Evolutionary conservation across 2,329 filamentous ascomycete genomes (phyloP), one percentile per base, ranked within the genome.

Genomic region (Ophiognomonia clavigignenti-juglandacearum): DNA sequence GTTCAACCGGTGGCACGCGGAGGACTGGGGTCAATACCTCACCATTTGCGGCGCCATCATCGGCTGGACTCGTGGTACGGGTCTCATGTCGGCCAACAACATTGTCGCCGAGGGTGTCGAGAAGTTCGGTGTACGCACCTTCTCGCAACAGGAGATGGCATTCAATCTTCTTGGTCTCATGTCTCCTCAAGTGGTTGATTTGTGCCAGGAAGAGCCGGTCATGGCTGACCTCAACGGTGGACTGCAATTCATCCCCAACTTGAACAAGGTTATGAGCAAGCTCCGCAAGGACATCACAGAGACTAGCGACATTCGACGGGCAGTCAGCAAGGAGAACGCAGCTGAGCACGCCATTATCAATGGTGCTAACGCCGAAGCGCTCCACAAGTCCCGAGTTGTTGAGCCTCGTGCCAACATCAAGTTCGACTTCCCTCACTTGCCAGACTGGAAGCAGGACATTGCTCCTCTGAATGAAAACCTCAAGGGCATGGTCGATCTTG

Each of bases 61-160:
- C 64, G 93, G 93, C 53, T 98, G 93, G 93, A 98, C 93, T 58
- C 92, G 93, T 72, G 93, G 92, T 56, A 98, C 93, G 54, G 93
- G 93, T 64, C 82, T 98, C 59, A 98, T 98, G 92, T 88, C 86
- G 56, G 91, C 87, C 61, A 97, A 97, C 77, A 97, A 98, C 68
- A 83, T 97, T 59, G 91, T 97, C 55, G 93, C 93, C 29, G 92
- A 97, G 66, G 93, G 92, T 51, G 89, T 98, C 47, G 93, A 98
- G 74, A 88, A 88, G 59, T 93, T 95, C 56, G 93, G 93, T 60
- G 93, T 97, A 22, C 90, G 93, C 59, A 98, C 93, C 4, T 98
- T 98, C 77, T 97, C 92, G 9, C 93, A 97, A 71, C 90, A 96
- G 66, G 93, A 98, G 70, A 98, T 98, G 93, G 93, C 93, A 14